A percentile compares a stretch with the other conserved stretches of the same genome.
These are phyloP conservation scores for Scheffersomyces stipitis DNA, from an alignment of 805 yeast genomes.

Conservation along the genomic window DNA sequence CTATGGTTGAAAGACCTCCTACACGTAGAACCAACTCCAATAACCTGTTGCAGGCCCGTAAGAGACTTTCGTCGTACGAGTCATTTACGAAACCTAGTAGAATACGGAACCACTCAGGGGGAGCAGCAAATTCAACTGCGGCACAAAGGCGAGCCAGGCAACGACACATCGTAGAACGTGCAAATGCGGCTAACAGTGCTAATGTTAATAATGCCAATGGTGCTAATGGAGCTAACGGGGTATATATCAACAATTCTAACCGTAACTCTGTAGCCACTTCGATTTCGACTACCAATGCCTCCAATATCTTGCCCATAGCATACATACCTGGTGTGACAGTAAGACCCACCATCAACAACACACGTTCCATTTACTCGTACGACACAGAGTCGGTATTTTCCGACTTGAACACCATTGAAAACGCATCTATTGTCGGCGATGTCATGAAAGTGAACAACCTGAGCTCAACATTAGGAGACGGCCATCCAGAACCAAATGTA, in stretches of 20 bases:
- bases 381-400: constrained; percentile 41
- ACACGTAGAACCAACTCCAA: constrained; percentile 2
- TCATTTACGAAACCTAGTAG: constrained; percentile 42
- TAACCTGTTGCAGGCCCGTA: constrained; percentile 5
- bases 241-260: constrained; percentile 15
- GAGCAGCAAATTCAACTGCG: constrained; percentile 5
- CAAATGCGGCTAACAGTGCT: constrained; percentile 9
- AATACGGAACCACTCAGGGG: constrained; percentile 9
- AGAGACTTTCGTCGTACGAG: constrained; percentile 41
- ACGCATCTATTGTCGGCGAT: constrained; percentile 48
- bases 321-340: constrained; percentile 92
- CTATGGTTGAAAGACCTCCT: constrained; percentile 4
- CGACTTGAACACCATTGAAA: constrained; percentile 44
- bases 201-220: constrained; percentile 1
- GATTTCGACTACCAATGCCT: constrained; percentile 68
- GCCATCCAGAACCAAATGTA: constrained; percentile 4
- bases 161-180: constrained; percentile 13
- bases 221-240: constrained; percentile 10
- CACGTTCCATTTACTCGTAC: constrained; percentile 45
- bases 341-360: constrained; percentile 46
- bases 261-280: constrained; percentile 57
- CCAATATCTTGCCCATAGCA: constrained; percentile 87
- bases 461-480: too few species aligned
- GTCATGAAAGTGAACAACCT: constrained; percentile 24
- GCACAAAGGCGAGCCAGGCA: constrained; percentile 13